phyloP scores from a whole-genome alignment of 768 basidiomycete species.

The Cantharellus anzutake region DNA sequence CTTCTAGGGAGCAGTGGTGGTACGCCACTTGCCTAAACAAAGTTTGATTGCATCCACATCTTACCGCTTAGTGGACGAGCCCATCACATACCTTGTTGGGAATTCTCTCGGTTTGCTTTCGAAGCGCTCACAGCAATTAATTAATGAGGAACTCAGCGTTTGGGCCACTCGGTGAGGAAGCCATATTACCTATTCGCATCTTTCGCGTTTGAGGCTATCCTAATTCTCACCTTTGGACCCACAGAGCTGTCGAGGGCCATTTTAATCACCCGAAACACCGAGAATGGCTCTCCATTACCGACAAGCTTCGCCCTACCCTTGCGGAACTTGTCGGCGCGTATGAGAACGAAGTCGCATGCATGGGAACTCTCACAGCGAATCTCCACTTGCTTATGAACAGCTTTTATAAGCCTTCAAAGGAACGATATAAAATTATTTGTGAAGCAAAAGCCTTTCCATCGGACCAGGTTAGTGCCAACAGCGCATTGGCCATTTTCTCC shows the following conservation, averaged over 20 bases:
- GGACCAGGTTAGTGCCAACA: constrained; percentile 50
- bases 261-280: constrained; percentile 72
- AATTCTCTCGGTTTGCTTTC: constrained; percentile 83
- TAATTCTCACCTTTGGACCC: neutral
- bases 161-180: constrained; percentile 44
- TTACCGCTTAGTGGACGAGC: constrained; percentile 22
- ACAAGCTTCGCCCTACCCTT: constrained; percentile 50
- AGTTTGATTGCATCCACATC: constrained; percentile 3
- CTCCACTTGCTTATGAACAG: constrained; percentile 87
- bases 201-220: neutral
- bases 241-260: constrained; percentile 74
- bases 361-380: constrained; percentile 89
- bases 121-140: constrained; percentile 46
- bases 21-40: constrained; percentile 2
- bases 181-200: constrained; percentile 24
- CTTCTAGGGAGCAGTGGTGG: constrained; percentile 1
- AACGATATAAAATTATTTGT: constrained; percentile 84
- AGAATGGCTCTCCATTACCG: constrained; percentile 66
- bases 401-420: constrained; percentile 78
- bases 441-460: constrained; percentile 91
- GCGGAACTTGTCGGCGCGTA: constrained; percentile 60
- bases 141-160: constrained; percentile 65
- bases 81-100: constrained; percentile 78
- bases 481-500: neutral
- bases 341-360: constrained; percentile 71